These are phyloP conservation scores for Jaapia argillacea DNA, from an alignment of 768 basidiomycete genomes.

Conservation along the genomic window DNA sequence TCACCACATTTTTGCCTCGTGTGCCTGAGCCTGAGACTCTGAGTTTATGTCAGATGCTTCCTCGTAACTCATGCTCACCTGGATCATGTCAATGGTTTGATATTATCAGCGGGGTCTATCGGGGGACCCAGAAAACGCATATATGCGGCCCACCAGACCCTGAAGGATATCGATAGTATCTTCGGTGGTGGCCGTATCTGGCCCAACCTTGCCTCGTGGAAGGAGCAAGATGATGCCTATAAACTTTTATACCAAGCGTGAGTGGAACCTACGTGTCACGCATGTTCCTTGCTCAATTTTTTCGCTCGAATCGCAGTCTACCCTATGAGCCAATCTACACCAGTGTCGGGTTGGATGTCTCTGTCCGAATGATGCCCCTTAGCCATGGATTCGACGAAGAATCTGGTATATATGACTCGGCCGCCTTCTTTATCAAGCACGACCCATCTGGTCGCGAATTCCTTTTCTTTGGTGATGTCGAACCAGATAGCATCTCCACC, in stretches of 20 bases:
- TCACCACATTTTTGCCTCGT: neutral
- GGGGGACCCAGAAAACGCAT: constrained; percentile 53
- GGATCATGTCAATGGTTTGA: constrained; percentile 79
- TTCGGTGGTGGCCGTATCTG: constrained; percentile 78
- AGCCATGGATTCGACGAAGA: constrained; percentile 55
- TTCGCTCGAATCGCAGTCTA: constrained; percentile 26
- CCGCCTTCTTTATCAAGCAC: constrained; percentile 80
- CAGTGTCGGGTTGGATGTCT: constrained; percentile 40
- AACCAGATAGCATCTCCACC: constrained; percentile 67
- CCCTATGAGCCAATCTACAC: constrained; percentile 42
- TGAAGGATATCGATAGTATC: constrained; percentile 58
- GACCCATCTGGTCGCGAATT: constrained; percentile 57
- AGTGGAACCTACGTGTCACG: constrained; percentile 16
- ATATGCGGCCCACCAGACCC: constrained; percentile 46
- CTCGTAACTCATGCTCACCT: constrained; percentile 85
- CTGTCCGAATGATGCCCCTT: constrained; percentile 58
- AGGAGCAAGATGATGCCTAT: constrained; percentile 46
- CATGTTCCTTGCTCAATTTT: neutral
- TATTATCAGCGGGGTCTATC: constrained; percentile 76
- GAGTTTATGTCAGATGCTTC: constrained; percentile 47
- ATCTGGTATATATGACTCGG: constrained; percentile 51
- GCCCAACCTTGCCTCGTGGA: constrained; percentile 77
- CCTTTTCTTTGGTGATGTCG: constrained; percentile 92
- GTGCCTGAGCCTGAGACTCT: no score
- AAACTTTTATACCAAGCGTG: constrained; percentile 60